Evolutionary conservation across 768 basidiomycete genomes (phyloP).

Genomic region (Mycena capillaripes): DNA sequence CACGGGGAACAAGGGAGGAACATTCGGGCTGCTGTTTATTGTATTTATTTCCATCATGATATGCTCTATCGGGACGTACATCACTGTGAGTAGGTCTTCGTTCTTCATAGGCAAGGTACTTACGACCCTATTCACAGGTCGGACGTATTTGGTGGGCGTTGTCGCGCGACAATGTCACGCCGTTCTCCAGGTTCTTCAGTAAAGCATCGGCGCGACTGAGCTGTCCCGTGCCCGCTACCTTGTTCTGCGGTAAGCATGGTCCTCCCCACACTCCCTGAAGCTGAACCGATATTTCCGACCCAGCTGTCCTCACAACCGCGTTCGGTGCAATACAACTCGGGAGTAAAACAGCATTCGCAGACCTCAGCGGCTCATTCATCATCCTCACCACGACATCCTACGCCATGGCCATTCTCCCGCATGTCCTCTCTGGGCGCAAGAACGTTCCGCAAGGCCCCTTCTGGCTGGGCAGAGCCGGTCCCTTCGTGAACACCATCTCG

Average conservation of each 20-base stretch:
- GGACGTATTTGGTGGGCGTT: constrained; percentile 30
- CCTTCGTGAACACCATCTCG: not conserved
- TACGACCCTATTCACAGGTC: constrained; percentile 2
- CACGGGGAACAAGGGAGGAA: constrained; percentile 25
- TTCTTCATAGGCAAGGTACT: not conserved
- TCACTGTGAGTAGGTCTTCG: not conserved
- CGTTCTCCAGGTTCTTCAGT: constrained; percentile 25
- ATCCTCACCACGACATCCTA: constrained; percentile 34
- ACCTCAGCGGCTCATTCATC: constrained; percentile 26
- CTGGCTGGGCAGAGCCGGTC: constrained; percentile 31
- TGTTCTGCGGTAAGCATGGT: constrained; percentile 26
- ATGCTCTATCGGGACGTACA: constrained; percentile 16
- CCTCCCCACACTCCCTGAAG: not conserved
- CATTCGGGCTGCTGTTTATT: constrained; percentile 22
- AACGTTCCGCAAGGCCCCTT: constrained; percentile 28
- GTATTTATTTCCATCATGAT: constrained; percentile 22
- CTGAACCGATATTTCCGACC: not conserved
- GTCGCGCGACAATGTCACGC: constrained; percentile 31
- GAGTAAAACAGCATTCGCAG: constrained; percentile 27
- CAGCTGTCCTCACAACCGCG: not conserved
- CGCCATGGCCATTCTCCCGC: constrained; percentile 29
- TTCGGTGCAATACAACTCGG: constrained; percentile 32
- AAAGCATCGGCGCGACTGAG: constrained; percentile 17
- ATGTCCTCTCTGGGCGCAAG: constrained; percentile 29
- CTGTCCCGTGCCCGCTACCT: constrained; percentile 25